These are phyloP conservation scores for Datura wrightii DNA, from an alignment of 257 asterid species.

Conservation along the genomic window DNA sequence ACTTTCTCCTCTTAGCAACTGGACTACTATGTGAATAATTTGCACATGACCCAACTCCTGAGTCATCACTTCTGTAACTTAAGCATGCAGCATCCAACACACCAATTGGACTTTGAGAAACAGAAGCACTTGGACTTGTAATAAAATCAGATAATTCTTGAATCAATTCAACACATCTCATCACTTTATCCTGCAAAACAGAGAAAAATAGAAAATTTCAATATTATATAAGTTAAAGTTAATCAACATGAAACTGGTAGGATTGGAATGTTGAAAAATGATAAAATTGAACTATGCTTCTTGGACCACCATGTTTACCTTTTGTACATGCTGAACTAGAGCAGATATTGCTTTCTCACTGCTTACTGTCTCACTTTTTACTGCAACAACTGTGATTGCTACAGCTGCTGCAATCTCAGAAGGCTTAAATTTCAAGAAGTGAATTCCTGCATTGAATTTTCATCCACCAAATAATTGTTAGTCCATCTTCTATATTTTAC, in stretches of 20 bases:
- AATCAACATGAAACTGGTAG: slow-evolving; percentile 29
- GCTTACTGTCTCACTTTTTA: slow-evolving; percentile 43
- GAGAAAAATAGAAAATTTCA: neutral
- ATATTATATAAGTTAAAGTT: neutral
- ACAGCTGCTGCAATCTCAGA: slow-evolving; percentile 60
- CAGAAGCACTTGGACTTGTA: slow-evolving; percentile 33
- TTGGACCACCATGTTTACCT: slow-evolving; percentile 52
- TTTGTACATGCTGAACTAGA: slow-evolving; percentile 40
- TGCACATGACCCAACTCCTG: slow-evolving; percentile 41
- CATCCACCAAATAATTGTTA: slow-evolving; percentile 31
- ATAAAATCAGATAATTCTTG: slow-evolving; percentile 35
- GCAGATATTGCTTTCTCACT: slow-evolving; percentile 41
- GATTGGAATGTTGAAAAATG: neutral
- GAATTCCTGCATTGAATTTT: slow-evolving; percentile 48
- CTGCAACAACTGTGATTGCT: slow-evolving; percentile 44
- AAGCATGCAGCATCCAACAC: slow-evolving; percentile 55
- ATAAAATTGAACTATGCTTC: neutral
- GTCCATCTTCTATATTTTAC: neutral
- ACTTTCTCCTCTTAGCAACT: slow-evolving; percentile 45
- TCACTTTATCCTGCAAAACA: slow-evolving; percentile 46
- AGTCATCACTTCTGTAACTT: slow-evolving; percentile 48
- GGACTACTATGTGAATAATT: slow-evolving; percentile 43
- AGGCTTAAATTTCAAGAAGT: slow-evolving; percentile 51
- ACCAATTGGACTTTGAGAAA: slow-evolving; percentile 49
- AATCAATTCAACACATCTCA: slow-evolving; percentile 42